Percentiles rank a stretch among this genome's conserved stretches.
Evolutionary conservation across 2,329 filamentous ascomycete species (phyloP).

Genomic region (Sclerotiophoma versabilis): DNA sequence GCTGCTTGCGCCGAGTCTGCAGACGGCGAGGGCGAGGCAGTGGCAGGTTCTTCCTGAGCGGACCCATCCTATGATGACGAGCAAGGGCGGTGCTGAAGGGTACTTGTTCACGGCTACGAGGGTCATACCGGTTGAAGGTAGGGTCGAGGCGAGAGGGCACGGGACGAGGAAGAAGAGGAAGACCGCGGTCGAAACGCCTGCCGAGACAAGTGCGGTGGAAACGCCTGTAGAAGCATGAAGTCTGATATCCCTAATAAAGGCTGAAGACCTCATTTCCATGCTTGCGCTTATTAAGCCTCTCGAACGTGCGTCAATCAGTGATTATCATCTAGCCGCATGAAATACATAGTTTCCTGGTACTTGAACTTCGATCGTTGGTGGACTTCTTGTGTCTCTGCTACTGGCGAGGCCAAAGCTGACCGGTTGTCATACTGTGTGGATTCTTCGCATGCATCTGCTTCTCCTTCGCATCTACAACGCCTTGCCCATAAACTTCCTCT

Average conservation of each 20-base stretch:
- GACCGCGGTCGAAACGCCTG: conserved; percentile 30
- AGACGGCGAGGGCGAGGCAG: conserved; percentile 77
- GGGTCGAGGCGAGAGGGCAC: conserved; percentile 82
- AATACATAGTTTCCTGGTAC: no score
- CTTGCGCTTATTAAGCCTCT: no score
- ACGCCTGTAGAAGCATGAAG: conserved; percentile 2
- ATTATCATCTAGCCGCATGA: no score
- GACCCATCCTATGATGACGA: conserved; percentile 94
- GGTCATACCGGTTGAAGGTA: conserved; percentile 79
- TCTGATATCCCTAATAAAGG: no score
- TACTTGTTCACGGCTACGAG: conserved; percentile 86
- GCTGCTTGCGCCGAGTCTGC: conserved; percentile 78
- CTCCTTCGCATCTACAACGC: conserved; percentile 37
- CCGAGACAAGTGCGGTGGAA: conserved; percentile 1
- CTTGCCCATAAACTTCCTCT: conserved; percentile 99
- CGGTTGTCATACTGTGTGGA: neutral
- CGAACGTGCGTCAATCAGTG: no score
- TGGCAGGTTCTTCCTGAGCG: conserved; percentile 94
- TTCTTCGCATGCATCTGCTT: neutral
- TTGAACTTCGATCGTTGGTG: no score
- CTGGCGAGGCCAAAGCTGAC: neutral
- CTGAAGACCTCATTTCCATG: no score
- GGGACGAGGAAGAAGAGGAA: conserved; percentile 71
- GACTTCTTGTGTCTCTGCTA: no score
- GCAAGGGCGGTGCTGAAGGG: conserved; percentile 84